Conservation (phyloP, 2,329 filamentous ascomycete species). For the Podosphaera aphanis region DNA sequence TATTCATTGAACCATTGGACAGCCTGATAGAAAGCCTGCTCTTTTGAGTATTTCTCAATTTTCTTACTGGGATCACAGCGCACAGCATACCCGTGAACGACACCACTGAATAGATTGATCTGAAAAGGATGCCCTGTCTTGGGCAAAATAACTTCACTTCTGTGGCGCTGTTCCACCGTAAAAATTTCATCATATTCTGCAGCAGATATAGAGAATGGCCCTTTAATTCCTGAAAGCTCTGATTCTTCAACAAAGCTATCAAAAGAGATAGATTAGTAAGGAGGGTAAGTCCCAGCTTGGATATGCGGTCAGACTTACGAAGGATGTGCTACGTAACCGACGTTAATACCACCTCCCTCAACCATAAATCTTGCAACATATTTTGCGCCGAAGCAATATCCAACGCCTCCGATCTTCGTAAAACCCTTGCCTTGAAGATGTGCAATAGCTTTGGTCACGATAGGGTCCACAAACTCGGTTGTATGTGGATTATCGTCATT, state of each 20-base stretch:
- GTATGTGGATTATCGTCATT: constrained; percentile 16
- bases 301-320: constrained; percentile 18
- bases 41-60: constrained; percentile 44
- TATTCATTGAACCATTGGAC: constrained; percentile 52
- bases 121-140: constrained; percentile 33
- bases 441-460: constrained; percentile 29
- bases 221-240: constrained; percentile 41
- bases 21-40: constrained; percentile 60
- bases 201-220: constrained; percentile 36
- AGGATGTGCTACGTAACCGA: constrained; percentile 54
- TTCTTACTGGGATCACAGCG: constrained; percentile 34
- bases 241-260: constrained; percentile 41
- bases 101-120: constrained; percentile 50
- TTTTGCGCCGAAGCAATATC: constrained; percentile 56
- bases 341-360: constrained; percentile 35
- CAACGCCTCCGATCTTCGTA: constrained; percentile 38
- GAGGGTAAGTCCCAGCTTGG: neutral
- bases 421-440: constrained; percentile 31
- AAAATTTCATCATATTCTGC: constrained; percentile 42
- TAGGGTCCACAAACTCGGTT: constrained; percentile 11
- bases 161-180: constrained; percentile 36
- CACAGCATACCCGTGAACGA: constrained; percentile 54
- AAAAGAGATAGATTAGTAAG: neutral
- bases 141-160: constrained; percentile 37
- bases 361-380: constrained; percentile 44